Evolutionary conservation across 129 eudicot species (phyloP).

Genomic region (Lonicera japonica): DNA sequence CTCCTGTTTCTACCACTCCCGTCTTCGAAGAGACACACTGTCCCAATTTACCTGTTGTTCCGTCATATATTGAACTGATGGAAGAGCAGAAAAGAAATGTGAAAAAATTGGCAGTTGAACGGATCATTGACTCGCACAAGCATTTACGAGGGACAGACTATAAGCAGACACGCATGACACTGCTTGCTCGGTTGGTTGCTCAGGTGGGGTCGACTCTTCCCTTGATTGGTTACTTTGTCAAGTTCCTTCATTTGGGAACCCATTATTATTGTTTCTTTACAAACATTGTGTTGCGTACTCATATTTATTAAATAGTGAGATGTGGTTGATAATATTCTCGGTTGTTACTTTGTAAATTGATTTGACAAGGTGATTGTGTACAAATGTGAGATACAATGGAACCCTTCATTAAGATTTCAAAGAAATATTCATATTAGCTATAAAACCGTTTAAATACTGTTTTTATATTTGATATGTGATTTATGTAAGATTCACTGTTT

Average conservation of each 20-base stretch:
- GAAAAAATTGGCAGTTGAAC: conserved; percentile 49
- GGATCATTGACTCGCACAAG: conserved; percentile 56
- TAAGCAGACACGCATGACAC: conserved; percentile 60
- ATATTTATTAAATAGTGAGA: conserved; percentile 6
- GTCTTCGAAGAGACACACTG: conserved; percentile 38
- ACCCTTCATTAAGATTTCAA: too few species aligned
- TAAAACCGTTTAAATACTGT: background rate
- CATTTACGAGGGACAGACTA: conserved; percentile 40
- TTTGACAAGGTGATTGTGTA: conserved; percentile 1
- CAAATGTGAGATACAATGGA: background rate
- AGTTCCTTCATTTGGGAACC: conserved; percentile 20
- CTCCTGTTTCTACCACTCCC: conserved; percentile 38
- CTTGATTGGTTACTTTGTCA: conserved; percentile 31
- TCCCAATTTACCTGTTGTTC: conserved; percentile 61
- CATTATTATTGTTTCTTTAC: conserved; percentile 17
- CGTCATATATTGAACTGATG: conserved; percentile 54
- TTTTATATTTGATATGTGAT: background rate
- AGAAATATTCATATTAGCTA: background rate
- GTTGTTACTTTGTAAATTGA: conserved; percentile 26
- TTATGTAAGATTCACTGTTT: background rate
- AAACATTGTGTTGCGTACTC: conserved; percentile 19
- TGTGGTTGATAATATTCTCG: background rate
- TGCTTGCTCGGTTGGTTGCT: conserved; percentile 88
- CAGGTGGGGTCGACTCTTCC: conserved; percentile 62
- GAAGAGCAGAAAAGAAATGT: conserved; percentile 49